Evolutionary conservation across 805 yeast species (phyloP), one percentile per base, ranked within the genome.

Genomic region (Cyberlindnera euphorbiiphila): DNA sequence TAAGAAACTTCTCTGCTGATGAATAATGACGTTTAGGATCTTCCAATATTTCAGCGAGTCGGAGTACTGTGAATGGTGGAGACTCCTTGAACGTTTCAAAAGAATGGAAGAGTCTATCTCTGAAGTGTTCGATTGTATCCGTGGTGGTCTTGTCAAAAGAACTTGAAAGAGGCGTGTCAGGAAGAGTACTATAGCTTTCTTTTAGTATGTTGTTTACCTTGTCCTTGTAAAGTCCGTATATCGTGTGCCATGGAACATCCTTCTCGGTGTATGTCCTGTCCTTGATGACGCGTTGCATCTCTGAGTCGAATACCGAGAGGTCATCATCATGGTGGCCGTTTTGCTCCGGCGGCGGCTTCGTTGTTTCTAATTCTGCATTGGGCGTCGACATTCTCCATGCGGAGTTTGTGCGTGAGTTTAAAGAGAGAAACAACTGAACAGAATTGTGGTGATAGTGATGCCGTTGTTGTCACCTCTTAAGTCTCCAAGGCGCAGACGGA

Each of bases 31-130:
- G 62, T 25, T 63, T 60, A 3, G 80, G 78, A 32, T 64, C 61
- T n/a, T 53, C 38, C 6, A 74, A 45, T 9, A 75, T 36, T 48
- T 76, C 80, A 14, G 74, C 64, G 2, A 75, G 49, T 37, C 81
- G 47, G 10, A 63, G 43, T 2, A 73, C 60, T 0, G 78, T 74
- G 48, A 74, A 75, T 2, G 81, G 81, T 7, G 57, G 54, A 13
- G 47, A 39, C 0, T 21, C 13, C n/a, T n/a, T 13, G 36, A 53
- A 48, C 20, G 25, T 32, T 2, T 29, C 10, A 26, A 51, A 36
- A 27, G 18, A 17, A 3, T 6, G 9, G 2, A 29, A 43, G 33
- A 32, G 38, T 28, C 36, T 30, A 2, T 31, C 33, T n/a, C 23
- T 35, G 29, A 42, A 49, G 8, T 36, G 19, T 8, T 34, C 32